Base-by-base conservation (phyloP, 306 rosid species). In the Sesbania bispinosa region DNA sequence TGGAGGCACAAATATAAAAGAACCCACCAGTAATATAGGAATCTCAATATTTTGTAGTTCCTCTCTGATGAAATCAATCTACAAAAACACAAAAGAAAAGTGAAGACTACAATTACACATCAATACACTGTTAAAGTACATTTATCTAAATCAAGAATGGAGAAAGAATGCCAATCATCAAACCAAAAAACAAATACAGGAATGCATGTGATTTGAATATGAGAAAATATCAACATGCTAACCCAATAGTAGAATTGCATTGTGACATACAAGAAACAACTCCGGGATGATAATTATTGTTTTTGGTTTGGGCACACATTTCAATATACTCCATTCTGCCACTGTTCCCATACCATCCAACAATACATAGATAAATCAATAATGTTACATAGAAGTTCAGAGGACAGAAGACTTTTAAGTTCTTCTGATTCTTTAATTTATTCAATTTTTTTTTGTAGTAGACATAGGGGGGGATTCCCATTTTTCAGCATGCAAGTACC, bases 21-120 rank as follows among this genome's bases (percentile, higher is more conserved):
- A 29, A 66, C 90, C 63, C 65, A 94, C 99, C 89, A 91, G 84
- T 68, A 91, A 13, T 61, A 94, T 59, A 67, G 99, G 99, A 84
- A 85, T 81, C 83, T 81, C 83, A 71, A 32, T 51, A 74, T 80
- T 76, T 51, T 74, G 86, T 75, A 89, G 76, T 50, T 94, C 95
- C 75, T 91, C 89, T 69, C 71, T 75, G 79, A 94, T 88, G 87
- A 91, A 87, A 52, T 83, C 85, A 69, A 85, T 66, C 97, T 91
- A 83, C 79, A 79, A 77, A 79, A 77, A 71, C 65, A 69, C 43
- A 66, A 4, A 69, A 59, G 67, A 45, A 75, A 35, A 30, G 18
- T 60, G 67, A 23, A 76, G 76, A 58, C 5, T 48, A 57, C 36
- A 29, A 52, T 76, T 42, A 78, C 18, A 58, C 6, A 63, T 71